Percentiles rank a stretch among this genome's conserved stretches.
phyloP scores from a whole-genome alignment of 768 basidiomycete species.

The Calvatia gigantea region DNA sequence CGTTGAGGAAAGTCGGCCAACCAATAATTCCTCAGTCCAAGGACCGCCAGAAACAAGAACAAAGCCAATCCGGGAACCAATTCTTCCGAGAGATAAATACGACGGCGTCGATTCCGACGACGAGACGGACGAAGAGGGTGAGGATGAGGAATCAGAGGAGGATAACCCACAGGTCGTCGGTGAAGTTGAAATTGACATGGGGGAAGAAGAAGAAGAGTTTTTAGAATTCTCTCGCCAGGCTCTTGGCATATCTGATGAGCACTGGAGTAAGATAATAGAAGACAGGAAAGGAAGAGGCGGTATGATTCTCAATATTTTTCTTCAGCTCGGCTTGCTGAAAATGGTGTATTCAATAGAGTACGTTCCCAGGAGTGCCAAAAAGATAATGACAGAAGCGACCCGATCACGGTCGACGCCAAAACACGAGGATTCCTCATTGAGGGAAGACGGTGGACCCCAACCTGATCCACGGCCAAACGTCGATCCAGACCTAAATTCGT shows the following conservation, averaged over 20 bases:
- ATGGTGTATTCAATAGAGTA: constrained; percentile 44
- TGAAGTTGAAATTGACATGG: constrained; percentile 88
- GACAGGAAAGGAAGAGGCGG: constrained; percentile 82
- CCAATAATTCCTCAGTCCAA: background rate
- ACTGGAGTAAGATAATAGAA: constrained; percentile 83
- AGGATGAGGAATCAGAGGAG: constrained; percentile 65
- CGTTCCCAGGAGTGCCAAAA: constrained; percentile 41
- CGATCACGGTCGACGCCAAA: background rate
- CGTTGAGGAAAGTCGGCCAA: constrained; percentile 24
- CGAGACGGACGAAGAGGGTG: constrained; percentile 68
- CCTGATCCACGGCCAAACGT: constrained; percentile 35
- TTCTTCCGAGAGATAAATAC: constrained; percentile 78
- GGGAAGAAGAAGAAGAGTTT: constrained; percentile 91
- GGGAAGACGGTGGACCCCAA: constrained; percentile 18
- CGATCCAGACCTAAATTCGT: constrained; percentile 81
- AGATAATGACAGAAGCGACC: constrained; percentile 12
- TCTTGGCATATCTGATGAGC: constrained; percentile 83
- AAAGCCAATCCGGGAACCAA: constrained; percentile 68
- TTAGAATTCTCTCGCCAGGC: constrained; percentile 92
- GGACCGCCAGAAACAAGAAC: constrained; percentile 18
- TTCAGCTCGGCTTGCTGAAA: background rate
- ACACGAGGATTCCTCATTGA: constrained; percentile 12
- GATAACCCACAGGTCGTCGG: constrained; percentile 82
- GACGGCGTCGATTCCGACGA: constrained; percentile 94
- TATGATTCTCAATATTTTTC: constrained; percentile 32